Base-by-base conservation (phyloP, 192 early-diverging fungal species). In the Kickxella alabastrina region DNA sequence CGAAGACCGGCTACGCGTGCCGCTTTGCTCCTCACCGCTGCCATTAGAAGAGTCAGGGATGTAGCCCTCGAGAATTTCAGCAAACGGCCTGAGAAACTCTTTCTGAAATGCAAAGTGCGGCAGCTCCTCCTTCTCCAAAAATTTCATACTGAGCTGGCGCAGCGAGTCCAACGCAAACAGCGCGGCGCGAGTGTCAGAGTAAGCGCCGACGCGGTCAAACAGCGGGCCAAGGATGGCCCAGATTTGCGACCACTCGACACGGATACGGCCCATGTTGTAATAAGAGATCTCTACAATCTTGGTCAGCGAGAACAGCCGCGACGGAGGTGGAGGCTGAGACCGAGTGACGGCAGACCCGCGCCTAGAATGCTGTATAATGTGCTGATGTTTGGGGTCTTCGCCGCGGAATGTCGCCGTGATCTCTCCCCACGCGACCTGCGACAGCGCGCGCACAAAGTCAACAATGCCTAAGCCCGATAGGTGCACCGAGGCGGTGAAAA, bases 221-320 rank as follows among this genome's bases (percentile, higher is more conserved):
- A 93, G 85, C 32, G 86, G 83, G 0, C 87, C 87, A 14, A 89
- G 66, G 10, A 87, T 86, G 1, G 80, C 78, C 92, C 94, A 97
- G 37, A 95, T 83, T 62, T 93, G 87, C 22, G 87, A 87, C 92
- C 94, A 97, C 68, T 94, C 91, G 59, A 90, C 85, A 44, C 94
- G 82, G 61, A 97, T 97, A 52, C 94, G 88, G 31, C 79, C 80
- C 92, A 97, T 94, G 67, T 97, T 97, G 78, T 97, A 97, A 74
- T 97, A 91, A 1, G 91, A 84, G 43, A 97, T 92, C 60, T 97
- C 94, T 1, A 97, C 94, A 44, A 97, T 81, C 57, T 94, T 94
- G 59, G 92, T 92, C 52, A 97, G 72, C 56, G 89, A 87, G 71
- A 90, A 97, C 84, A 92, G 87, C 17, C 93, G 70, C 40, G 91